These are phyloP conservation scores for Dujonia santamariae DNA, from an alignment of 1,139 yeast genomes.

Conservation along the genomic window DNA sequence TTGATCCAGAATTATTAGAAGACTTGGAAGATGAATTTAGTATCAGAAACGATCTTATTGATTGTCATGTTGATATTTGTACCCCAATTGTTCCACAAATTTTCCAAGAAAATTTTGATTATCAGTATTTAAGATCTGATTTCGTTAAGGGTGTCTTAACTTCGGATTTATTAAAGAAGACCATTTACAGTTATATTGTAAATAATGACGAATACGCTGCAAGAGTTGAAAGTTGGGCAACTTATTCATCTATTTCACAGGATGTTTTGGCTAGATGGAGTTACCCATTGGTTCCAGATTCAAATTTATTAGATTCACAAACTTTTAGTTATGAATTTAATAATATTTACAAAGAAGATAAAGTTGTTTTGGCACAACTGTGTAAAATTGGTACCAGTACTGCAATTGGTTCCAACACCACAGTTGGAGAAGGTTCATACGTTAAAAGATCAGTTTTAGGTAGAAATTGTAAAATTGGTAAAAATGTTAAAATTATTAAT, in stretches of 20 bases:
- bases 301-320: constrained; percentile 68
- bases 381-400: constrained; percentile 76
- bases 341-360: constrained; percentile 81
- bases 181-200: constrained; percentile 80
- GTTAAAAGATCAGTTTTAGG: constrained; percentile 77
- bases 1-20: constrained; percentile 83
- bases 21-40: constrained; percentile 70
- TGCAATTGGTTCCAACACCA: constrained; percentile 72
- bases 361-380: constrained; percentile 87
- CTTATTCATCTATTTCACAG: constrained; percentile 89
- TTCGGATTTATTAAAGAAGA: constrained; percentile 85
- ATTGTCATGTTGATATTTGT: constrained; percentile 94
- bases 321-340: constrained; percentile 77
- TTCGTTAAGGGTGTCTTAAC: constrained; percentile 89
- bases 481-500: constrained; percentile 64
- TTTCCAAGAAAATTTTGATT: constrained; percentile 94
- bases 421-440: constrained; percentile 55
- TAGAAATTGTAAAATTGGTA: constrained; percentile 78
- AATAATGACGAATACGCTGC: constrained; percentile 80
- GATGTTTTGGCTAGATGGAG: constrained; percentile 90
- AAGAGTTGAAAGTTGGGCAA: constrained; percentile 89
- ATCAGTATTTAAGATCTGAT: constrained; percentile 80
- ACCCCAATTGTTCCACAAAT: constrained; percentile 93
- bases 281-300: constrained; percentile 88
- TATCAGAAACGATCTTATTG: constrained; percentile 87